These are phyloP conservation scores for Skeletonema potamos DNA, from an alignment of 108 stramenopile species.

Conservation along the genomic window DNA sequence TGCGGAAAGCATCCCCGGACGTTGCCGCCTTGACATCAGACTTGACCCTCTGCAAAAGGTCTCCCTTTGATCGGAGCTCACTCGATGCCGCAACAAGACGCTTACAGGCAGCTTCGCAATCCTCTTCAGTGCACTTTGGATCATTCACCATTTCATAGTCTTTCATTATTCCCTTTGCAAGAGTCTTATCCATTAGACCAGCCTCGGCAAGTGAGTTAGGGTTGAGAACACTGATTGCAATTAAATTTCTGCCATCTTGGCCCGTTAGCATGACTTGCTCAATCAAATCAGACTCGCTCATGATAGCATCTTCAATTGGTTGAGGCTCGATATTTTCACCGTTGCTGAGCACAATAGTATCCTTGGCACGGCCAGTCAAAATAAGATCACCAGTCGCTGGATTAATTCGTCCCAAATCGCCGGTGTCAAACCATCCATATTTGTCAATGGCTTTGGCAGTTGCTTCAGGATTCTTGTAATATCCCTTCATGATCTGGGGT, in stretches of 20 bases:
- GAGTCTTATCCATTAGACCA: conserved; percentile 56
- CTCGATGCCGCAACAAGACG: conserved; percentile 59
- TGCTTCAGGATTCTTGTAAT: conserved; percentile 87
- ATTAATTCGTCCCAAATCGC: conserved; percentile 88
- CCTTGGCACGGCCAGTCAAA: conserved; percentile 88
- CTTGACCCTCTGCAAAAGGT: conserved; percentile 47
- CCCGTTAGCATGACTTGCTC: conserved; percentile 94
- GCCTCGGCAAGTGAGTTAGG: conserved; percentile 65
- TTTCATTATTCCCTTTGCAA: conserved; percentile 48
- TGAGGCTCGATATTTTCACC: conserved; percentile 85
- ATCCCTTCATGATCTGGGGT: conserved; percentile 91
- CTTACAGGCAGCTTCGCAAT: conserved; percentile 48
- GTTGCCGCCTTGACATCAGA: conserved; percentile 61
- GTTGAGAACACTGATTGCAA: conserved; percentile 80
- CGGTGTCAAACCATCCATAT: conserved; percentile 92
- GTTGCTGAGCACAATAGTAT: conserved; percentile 91
- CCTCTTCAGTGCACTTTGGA: conserved; percentile 72
- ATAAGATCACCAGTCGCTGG: conserved; percentile 88
- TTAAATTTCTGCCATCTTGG: conserved; percentile 84
- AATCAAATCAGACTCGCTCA: conserved; percentile 63
- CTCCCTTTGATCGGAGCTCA: conserved; percentile 54
- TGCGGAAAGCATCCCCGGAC: conserved; percentile 50
- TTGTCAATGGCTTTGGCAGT: conserved; percentile 73
- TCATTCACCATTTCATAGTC: conserved; percentile 72
- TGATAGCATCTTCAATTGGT: conserved; percentile 68